Percentiles rank a stretch among this genome's conserved stretches.
Evolutionary conservation across 225 moss, liverwort and hornwort species (phyloP).

Genomic region (Physcomitrellopsis africana): DNA sequence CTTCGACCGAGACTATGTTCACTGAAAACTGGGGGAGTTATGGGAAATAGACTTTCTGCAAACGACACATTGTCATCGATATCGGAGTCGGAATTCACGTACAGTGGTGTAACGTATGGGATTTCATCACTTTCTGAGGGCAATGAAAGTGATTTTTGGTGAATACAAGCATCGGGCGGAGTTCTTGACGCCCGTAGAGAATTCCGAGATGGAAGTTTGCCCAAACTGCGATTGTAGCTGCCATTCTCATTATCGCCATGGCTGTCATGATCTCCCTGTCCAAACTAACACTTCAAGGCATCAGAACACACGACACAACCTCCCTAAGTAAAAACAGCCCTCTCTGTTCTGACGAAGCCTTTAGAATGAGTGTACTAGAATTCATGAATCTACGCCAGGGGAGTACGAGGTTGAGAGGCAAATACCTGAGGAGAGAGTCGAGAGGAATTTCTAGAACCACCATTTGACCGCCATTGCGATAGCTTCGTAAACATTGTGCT

Average conservation of each 20-base stretch:
- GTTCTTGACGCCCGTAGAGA: background rate
- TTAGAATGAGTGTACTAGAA: background rate
- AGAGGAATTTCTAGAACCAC: conserved; percentile 22
- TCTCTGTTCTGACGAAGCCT: background rate
- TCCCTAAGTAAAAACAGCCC: background rate
- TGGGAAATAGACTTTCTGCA: conserved; percentile 55
- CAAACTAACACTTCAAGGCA: conserved; percentile 4
- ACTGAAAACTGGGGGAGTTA: conserved; percentile 30
- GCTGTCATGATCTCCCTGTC: conserved; percentile 29
- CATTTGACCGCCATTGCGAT: conserved; percentile 41
- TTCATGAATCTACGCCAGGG: background rate
- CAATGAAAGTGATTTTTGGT: conserved; percentile 21
- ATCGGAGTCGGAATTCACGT: conserved; percentile 32
- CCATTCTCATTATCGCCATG: conserved; percentile 17
- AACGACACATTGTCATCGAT: conserved; percentile 50
- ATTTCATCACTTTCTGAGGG: conserved; percentile 24
- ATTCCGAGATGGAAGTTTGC: conserved; percentile 8
- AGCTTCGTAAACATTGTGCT: conserved; percentile 55
- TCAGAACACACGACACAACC: background rate
- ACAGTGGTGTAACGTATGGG: conserved; percentile 37
- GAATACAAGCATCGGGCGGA: conserved; percentile 11
- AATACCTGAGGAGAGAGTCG: conserved; percentile 38
- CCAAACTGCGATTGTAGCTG: conserved; percentile 33
- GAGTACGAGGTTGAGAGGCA: background rate
- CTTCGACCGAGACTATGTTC: conserved; percentile 12